Percentiles rank a stretch among this genome's conserved stretches.
Evolutionary conservation across 2,329 filamentous ascomycete species (phyloP).

Genomic region (Cryphonectria radicalis): DNA sequence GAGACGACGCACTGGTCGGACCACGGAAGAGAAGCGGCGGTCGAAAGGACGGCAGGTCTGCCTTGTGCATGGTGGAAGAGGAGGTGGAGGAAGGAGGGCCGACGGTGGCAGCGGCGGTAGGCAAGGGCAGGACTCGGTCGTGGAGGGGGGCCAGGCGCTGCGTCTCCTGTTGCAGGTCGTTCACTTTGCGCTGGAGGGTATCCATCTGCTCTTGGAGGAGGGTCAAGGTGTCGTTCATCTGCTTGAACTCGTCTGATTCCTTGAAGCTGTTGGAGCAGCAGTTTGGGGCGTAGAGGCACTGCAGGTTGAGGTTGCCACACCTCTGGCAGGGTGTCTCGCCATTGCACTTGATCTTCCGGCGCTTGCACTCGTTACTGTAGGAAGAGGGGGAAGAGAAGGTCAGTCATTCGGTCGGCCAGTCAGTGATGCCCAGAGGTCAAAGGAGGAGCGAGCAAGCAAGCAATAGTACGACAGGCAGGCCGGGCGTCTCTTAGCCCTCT

Average conservation of each 20-base stretch:
- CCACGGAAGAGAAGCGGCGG: constrained; percentile 73
- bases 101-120: constrained; percentile 40
- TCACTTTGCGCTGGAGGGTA: constrained; percentile 73
- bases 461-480: background rate
- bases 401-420: constrained; percentile 14
- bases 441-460: background rate
- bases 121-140: constrained; percentile 45
- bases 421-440: background rate
- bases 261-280: constrained; percentile 80
- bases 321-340: constrained; percentile 70
- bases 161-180: constrained; percentile 63
- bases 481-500: background rate
- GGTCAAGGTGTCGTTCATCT: constrained; percentile 75
- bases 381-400: constrained; percentile 12
- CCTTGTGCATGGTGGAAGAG: constrained; percentile 48
- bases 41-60: constrained; percentile 53
- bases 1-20: constrained; percentile 84
- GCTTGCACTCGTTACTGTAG: constrained; percentile 71
- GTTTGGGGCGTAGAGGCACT: constrained; percentile 69
- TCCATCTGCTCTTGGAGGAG: constrained; percentile 85
- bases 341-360: constrained; percentile 78
- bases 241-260: constrained; percentile 88
- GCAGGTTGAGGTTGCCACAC: constrained; percentile 69
- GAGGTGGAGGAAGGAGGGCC: constrained; percentile 49
- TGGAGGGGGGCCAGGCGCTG: constrained; percentile 49